These are phyloP conservation scores for Metschnikowia lochheadii DNA, from an alignment of 805 yeast genomes.

Conservation along the genomic window DNA sequence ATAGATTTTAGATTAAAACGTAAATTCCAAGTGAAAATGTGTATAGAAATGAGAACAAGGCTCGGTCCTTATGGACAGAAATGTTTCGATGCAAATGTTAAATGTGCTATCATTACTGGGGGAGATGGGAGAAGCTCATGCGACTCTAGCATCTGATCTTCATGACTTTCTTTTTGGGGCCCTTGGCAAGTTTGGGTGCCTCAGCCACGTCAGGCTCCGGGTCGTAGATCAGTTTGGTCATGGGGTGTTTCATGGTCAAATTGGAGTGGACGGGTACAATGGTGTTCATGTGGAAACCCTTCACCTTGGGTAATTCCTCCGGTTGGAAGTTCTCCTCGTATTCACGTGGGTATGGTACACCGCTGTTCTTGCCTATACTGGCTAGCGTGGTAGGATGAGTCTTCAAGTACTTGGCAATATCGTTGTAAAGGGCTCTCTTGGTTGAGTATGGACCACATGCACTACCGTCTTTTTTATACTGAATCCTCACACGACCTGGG, in stretches of 20 bases:
- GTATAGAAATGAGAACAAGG: background rate
- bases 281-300: slow-evolving; percentile 80
- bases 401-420: slow-evolving; percentile 58
- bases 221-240: slow-evolving; percentile 66
- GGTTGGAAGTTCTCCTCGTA: slow-evolving; percentile 47
- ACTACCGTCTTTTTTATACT: slow-evolving; percentile 46
- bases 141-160: slow-evolving; percentile 49
- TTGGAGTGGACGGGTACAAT: slow-evolving; percentile 87
- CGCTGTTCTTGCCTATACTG: slow-evolving; percentile 47
- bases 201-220: slow-evolving; percentile 37
- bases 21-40: background rate
- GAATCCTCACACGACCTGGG: slow-evolving; percentile 90
- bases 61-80: background rate
- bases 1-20: background rate
- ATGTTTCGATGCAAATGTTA: background rate
- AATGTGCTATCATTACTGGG: background rate
- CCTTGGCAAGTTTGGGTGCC: slow-evolving; percentile 37
- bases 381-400: slow-evolving; percentile 65
- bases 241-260: slow-evolving; percentile 78
- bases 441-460: slow-evolving; percentile 36
- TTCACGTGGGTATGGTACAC: slow-evolving; percentile 64
- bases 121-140: background rate
- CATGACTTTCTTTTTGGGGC: slow-evolving; percentile 55
- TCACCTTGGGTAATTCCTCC: slow-evolving; percentile 67
- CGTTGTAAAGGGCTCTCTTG: slow-evolving; percentile 63